Evolutionary conservation across 179 eudicot genomes (phyloP).

Genomic region (Pouteria campechiana): DNA sequence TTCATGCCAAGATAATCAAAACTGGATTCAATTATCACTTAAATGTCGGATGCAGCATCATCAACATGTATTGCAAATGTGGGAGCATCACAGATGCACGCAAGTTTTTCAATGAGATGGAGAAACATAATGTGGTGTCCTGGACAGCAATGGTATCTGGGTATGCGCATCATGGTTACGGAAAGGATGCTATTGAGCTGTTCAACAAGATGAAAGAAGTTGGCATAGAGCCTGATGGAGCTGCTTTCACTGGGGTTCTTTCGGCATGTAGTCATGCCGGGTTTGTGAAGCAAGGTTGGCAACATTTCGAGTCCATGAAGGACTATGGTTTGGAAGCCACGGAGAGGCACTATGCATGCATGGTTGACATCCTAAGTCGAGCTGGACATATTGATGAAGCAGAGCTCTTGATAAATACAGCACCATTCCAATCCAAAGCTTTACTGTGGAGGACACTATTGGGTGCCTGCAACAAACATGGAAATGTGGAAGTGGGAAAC

Average conservation of each 20-base stretch:
- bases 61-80: slow-evolving; percentile 34
- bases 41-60: slow-evolving; percentile 15
- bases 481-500: slow-evolving; percentile 14
- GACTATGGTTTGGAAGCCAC: slow-evolving; percentile 14
- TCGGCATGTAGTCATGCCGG: slow-evolving; percentile 19
- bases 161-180: slow-evolving; percentile 19
- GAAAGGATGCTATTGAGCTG: slow-evolving; percentile 11
- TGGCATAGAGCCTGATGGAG: slow-evolving; percentile 9
- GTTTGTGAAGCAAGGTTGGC: slow-evolving; percentile 9
- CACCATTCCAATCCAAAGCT: slow-evolving; percentile 14
- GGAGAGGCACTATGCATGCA: slow-evolving; percentile 16
- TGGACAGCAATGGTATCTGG: slow-evolving; percentile 36
- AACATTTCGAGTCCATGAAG: slow-evolving; percentile 11
- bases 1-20: slow-evolving; percentile 33
- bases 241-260: slow-evolving; percentile 18
- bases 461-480: slow-evolving; percentile 14
- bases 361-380: slow-evolving; percentile 16
- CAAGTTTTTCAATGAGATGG: slow-evolving; percentile 23
- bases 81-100: slow-evolving; percentile 37
- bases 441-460: slow-evolving; percentile 15
- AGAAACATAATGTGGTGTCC: slow-evolving; percentile 25
- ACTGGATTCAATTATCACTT: slow-evolving; percentile 15
- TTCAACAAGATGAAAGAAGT: slow-evolving; percentile 7
- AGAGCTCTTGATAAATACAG: slow-evolving; percentile 7
- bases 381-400: slow-evolving; percentile 18